Evolutionary conservation across 352 stramenopile species (phyloP).

Genomic region (Blastocystis sp.): DNA sequence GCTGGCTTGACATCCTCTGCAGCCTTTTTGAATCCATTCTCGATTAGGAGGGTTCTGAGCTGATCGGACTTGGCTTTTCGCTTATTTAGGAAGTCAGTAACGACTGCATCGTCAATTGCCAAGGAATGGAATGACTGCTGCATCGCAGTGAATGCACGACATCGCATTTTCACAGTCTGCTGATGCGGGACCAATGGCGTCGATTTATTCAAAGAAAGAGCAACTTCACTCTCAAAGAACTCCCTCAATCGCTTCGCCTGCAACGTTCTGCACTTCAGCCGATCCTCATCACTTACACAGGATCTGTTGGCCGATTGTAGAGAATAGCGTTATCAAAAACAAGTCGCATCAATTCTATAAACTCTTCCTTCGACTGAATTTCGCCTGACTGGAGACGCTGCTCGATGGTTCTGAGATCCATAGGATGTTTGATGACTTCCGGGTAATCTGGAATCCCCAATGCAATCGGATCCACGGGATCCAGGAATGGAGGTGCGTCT

Average conservation of each 20-base stretch:
- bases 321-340: conserved; percentile 95
- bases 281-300: conserved; percentile 68
- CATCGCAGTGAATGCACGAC: neutral
- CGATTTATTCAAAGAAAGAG: neutral
- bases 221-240: neutral
- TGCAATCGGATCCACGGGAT: conserved; percentile 54
- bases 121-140: neutral
- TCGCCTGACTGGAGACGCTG: conserved; percentile 69
- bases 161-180: neutral
- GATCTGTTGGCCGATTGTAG: conserved; percentile 79
- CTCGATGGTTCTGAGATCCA: conserved; percentile 77
- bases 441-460: conserved; percentile 61
- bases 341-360: conserved; percentile 84
- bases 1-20: neutral
- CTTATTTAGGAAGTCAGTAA: neutral
- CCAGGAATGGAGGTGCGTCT: conserved; percentile 64
- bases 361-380: conserved; percentile 79
- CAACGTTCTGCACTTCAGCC: neutral
- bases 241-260: neutral
- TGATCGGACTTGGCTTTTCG: neutral
- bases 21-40: neutral
- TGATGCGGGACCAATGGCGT: neutral
- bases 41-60: neutral
- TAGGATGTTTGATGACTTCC: conserved; percentile 57
- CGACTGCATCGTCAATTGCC: neutral